Base-by-base conservation (phyloP, 495 filamentous ascomycete genomes). In the Terfezia claveryi region DNA sequence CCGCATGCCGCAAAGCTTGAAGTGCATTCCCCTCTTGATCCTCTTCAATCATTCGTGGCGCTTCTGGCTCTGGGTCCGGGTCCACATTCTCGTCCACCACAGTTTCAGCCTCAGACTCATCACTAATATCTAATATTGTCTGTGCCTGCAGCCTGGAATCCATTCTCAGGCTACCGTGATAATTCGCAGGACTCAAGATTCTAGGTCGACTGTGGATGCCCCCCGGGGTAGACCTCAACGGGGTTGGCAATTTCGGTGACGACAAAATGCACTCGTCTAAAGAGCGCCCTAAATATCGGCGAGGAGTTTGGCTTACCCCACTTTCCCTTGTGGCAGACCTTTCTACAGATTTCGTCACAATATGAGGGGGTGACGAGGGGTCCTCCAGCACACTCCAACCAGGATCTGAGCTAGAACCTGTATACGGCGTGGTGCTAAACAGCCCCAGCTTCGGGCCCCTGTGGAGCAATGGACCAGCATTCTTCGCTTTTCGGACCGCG, bases 31-130 rank as follows among this genome's bases (percentile, higher is more conserved):
- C 62, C 20, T 64, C 62, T 16, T 57, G 55, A 14, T 60, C 61
- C 8, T 54, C 57, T n/a, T 23, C 37, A 27, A 56, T 57, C 23
- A 14, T 1, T 14, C 12, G 17, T 8, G 4, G 14, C 4, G 4
- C 12, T 5, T 14, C 41, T 46, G 0, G 41, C 12, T 2, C 41
- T 14, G 12, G 14, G 17, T 46, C 41, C 14, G 12, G 14, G 14
- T 46, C 41, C 41, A 46, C 59, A 38, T 62, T 56, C 37, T 60
- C 62, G 49, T 65, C 59, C 7, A 65, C 62, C 17, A 65, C 62
- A 14, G 62, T 65, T 50, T 65, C 62, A 27, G 62, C 62, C 41
- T 65, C 62, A 11, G 62, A 65, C 17, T 60, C 62, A 46, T 65
- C 62, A 27, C 60, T 62, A 27, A 62, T 59, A 12, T 62, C 60